Percentiles rank a stretch among this genome's conserved stretches.
Evolutionary conservation across 2,329 filamentous ascomycete genomes (phyloP).

Genomic region (Zarea fungicola): DNA sequence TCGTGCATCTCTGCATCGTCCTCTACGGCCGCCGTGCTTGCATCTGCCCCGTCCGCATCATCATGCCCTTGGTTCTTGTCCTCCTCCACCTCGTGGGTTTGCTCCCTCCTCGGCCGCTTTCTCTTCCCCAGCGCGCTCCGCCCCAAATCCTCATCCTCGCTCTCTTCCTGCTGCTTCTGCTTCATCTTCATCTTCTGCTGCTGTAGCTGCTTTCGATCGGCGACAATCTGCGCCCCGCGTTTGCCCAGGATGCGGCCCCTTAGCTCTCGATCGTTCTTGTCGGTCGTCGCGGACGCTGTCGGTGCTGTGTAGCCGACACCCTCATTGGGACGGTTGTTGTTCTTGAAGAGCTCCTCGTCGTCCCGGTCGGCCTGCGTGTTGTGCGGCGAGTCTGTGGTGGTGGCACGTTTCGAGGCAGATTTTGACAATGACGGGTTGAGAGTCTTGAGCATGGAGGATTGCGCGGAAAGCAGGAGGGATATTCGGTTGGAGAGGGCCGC

Average conservation of each 20-base stretch:
- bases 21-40: not conserved
- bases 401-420: conserved; percentile 10
- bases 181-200: conserved; percentile 18
- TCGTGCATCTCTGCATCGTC: not conserved
- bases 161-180: conserved; percentile 24
- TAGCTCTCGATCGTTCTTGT: conserved; percentile 25
- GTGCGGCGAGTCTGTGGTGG: conserved; percentile 1
- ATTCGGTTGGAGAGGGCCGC: conserved; percentile 38
- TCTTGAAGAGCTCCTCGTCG: conserved; percentile 23
- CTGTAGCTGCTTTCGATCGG: conserved; percentile 19
- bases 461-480: conserved; percentile 33
- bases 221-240: conserved; percentile 13
- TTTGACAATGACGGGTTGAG: conserved; percentile 18
- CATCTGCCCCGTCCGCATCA: not conserved
- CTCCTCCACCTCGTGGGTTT: not conserved
- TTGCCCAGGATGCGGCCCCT: conserved; percentile 26
- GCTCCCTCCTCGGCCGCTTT: conserved; percentile 26
- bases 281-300: conserved; percentile 17
- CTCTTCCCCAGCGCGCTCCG: conserved; percentile 33
- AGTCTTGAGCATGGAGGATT: conserved; percentile 28
- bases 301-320: conserved; percentile 35
- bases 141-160: conserved; percentile 31
- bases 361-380: conserved; percentile 17
- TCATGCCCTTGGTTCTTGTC: not conserved
- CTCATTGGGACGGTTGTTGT: conserved; percentile 26